A percentile compares a stretch with the other conserved stretches of the same genome.
phyloP scores from a whole-genome alignment of 2,329 filamentous ascomycete genomes.

The Remersonia thermophila region DNA sequence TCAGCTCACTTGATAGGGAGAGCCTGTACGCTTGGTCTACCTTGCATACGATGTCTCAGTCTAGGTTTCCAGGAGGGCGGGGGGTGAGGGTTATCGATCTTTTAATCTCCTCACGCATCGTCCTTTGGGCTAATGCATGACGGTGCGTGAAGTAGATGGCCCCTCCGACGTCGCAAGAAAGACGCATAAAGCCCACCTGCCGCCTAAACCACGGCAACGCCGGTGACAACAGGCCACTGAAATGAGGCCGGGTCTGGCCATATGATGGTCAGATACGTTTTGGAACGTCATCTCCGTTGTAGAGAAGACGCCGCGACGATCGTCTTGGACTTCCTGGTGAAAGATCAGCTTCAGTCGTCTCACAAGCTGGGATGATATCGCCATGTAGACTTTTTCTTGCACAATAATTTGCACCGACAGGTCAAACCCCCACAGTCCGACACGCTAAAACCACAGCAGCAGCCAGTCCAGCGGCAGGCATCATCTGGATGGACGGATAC shows the following conservation, averaged over 20 bases:
- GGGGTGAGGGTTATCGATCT: too few relatives aligned
- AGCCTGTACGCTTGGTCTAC: too few relatives aligned
- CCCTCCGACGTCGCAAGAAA: slow-evolving; percentile 45
- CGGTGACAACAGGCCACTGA: slow-evolving; percentile 48
- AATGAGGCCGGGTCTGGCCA: slow-evolving; percentile 54
- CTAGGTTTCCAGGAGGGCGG: too few relatives aligned
- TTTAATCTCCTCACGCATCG: neutral
- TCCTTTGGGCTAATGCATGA: neutral
- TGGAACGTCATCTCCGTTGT: slow-evolving; percentile 55
- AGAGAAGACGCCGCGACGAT: slow-evolving; percentile 50
- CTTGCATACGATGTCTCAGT: too few relatives aligned
- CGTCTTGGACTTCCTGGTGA: neutral
- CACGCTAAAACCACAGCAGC: too few relatives aligned
- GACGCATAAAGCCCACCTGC: slow-evolving; percentile 40
- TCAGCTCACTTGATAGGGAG: too few relatives aligned
- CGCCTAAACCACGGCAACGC: slow-evolving; percentile 36
- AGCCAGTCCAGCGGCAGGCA: too few relatives aligned
- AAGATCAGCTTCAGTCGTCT: neutral
- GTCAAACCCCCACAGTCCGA: too few relatives aligned
- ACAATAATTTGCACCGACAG: too few relatives aligned
- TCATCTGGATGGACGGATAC: too few relatives aligned
- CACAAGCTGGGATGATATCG: too few relatives aligned
- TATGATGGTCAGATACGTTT: slow-evolving; percentile 54
- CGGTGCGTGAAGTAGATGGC: slow-evolving; percentile 44
- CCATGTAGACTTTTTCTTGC: too few relatives aligned